phyloP scores from a whole-genome alignment of 2,329 filamentous ascomycete species.

The Diplodia seriata region DNA sequence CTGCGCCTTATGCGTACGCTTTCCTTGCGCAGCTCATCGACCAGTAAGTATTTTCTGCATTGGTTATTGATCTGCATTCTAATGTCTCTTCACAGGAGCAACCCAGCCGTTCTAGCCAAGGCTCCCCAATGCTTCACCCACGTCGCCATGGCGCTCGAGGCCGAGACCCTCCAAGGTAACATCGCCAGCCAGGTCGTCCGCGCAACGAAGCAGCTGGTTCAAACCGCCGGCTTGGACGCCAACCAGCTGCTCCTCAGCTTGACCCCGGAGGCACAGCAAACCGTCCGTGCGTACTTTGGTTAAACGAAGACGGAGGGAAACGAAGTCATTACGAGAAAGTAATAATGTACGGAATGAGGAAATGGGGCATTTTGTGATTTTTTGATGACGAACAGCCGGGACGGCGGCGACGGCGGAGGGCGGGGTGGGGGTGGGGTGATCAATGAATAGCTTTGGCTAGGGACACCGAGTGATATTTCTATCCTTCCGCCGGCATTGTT shows the following conservation, averaged over 20 bases:
- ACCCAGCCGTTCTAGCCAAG: slow-evolving; percentile 77
- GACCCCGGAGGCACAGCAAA: slow-evolving; percentile 79
- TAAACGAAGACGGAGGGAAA: slow-evolving; percentile 47
- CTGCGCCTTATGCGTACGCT: slow-evolving; percentile 92
- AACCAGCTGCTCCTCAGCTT: slow-evolving; percentile 77
- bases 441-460: neutral
- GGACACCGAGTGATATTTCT: neutral
- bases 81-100: slow-evolving; percentile 68
- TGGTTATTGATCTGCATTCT: slow-evolving; percentile 34
- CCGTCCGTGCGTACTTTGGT: slow-evolving; percentile 79
- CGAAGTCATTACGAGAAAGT: neutral
- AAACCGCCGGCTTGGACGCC: slow-evolving; percentile 75
- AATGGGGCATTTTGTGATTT: neutral
- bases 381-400: neutral
- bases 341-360: neutral
- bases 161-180: slow-evolving; percentile 85
- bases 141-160: slow-evolving; percentile 87
- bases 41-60: slow-evolving; percentile 70
- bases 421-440: neutral
- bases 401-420: neutral
- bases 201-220: slow-evolving; percentile 79
- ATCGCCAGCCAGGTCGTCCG: slow-evolving; percentile 78
- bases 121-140: slow-evolving; percentile 82
- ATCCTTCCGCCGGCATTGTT: neutral
- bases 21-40: slow-evolving; percentile 92